Conservation (phyloP, 1,284 basidiomycete genomes). For the Leccinum variabile region DNA sequence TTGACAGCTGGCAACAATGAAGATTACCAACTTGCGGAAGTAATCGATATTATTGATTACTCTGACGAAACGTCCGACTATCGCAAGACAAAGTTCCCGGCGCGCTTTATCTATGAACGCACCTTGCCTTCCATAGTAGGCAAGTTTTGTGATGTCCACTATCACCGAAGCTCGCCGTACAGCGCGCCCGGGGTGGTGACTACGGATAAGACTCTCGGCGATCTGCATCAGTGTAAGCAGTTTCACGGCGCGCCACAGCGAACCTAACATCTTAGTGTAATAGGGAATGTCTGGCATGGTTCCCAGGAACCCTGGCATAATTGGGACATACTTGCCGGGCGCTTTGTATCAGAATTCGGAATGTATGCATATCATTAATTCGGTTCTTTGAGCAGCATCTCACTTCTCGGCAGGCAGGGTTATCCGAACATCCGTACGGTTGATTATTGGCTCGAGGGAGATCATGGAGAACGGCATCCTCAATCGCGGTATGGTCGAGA, state of each 20-base stretch:
- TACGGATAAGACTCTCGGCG: constrained; percentile 76
- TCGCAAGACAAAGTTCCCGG: constrained; percentile 82
- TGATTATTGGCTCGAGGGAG: constrained; percentile 77
- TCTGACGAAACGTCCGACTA: constrained; percentile 79
- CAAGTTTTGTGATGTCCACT: constrained; percentile 65
- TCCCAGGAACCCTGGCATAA: constrained; percentile 87
- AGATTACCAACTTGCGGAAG: constrained; percentile 84
- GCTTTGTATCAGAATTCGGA: constrained; percentile 89
- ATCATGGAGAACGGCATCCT: constrained; percentile 71
- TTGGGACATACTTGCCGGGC: constrained; percentile 82
- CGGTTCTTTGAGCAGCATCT: background rate
- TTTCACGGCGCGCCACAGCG: background rate
- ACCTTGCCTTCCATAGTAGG: constrained; percentile 73
- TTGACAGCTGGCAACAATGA: constrained; percentile 84
- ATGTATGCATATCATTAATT: constrained; percentile 52
- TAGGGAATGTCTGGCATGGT: constrained; percentile 92
- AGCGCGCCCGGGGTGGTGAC: constrained; percentile 76
- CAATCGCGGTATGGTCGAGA: constrained; percentile 71
- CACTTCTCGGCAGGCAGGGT: constrained; percentile 56
- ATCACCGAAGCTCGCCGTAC: constrained; percentile 85
- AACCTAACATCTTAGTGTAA: constrained; percentile 1
- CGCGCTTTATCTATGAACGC: constrained; percentile 84
- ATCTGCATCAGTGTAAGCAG: constrained; percentile 79
- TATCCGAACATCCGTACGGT: constrained; percentile 85
- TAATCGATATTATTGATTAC: constrained; percentile 76